These are phyloP conservation scores for Gypsophila paniculata DNA, from an alignment of 179 eudicot genomes.

Conservation along the genomic window DNA sequence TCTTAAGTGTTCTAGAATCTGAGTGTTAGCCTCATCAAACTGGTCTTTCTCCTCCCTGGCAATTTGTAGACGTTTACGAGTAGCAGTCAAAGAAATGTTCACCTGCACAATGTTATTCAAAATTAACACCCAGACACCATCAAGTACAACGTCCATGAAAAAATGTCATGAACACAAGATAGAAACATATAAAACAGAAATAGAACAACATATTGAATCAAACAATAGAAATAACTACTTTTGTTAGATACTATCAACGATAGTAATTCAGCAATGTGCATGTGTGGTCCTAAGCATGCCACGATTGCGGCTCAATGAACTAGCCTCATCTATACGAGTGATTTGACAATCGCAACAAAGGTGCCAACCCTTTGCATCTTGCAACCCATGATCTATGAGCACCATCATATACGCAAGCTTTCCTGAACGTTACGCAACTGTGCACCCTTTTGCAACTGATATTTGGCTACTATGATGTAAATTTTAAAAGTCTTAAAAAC, in stretches of 20 bases:
- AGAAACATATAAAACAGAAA: no score
- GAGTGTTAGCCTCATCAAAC: constrained; percentile 90
- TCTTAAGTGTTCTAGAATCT: constrained; percentile 81
- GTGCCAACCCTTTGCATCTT: no score
- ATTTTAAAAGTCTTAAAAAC: not conserved
- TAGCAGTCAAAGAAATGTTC: constrained; percentile 74
- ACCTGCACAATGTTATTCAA: constrained; percentile 45
- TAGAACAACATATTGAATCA: no score
- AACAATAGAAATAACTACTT: no score
- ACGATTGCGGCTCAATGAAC: not conserved
- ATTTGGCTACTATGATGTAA: not conserved
- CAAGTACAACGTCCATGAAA: not conserved
- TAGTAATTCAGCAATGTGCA: not conserved
- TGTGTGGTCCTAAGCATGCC: not conserved
- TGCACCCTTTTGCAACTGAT: not conserved
- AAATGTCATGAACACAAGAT: not conserved
- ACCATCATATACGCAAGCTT: not conserved
- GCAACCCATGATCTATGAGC: not conserved
- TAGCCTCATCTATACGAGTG: not conserved
- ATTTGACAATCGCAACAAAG: no score
- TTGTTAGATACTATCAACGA: no score
- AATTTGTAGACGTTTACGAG: constrained; percentile 72
- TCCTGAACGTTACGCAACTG: constrained; percentile 3
- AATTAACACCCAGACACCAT: constrained; percentile 4
- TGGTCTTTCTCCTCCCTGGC: constrained; percentile 89